phyloP scores from a whole-genome alignment of 2,329 filamentous ascomycete species.

The Bretziella fagacearum region DNA sequence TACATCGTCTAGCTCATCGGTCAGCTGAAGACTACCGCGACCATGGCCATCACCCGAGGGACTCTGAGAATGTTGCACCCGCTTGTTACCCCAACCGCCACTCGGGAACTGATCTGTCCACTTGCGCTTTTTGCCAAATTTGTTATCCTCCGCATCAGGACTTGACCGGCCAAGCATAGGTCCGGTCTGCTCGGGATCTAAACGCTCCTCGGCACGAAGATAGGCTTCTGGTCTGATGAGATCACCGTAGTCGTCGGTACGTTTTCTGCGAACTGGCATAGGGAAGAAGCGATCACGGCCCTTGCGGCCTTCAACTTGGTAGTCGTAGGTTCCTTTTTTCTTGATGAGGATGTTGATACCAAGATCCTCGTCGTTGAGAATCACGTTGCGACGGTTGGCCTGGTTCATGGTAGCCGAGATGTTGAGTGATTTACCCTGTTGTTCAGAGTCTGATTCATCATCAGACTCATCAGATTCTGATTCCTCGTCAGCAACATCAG shows the following conservation, averaged over 20 bases:
- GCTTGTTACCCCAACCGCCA: conserved; percentile 45
- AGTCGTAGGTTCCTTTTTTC: conserved; percentile 82
- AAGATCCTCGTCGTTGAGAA: conserved; percentile 73
- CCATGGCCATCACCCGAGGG: conserved; percentile 29
- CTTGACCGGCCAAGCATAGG: conserved; percentile 2
- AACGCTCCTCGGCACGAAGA: conserved; percentile 77
- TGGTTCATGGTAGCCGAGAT: conserved; percentile 74
- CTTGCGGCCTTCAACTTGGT: conserved; percentile 77
- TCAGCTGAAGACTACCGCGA: conserved; percentile 22
- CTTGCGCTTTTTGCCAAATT: conserved; percentile 76
- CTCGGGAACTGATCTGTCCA: conserved; percentile 43
- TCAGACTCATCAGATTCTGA: conserved; percentile 74
- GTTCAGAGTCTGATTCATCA: conserved; percentile 75
- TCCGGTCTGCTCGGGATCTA: conserved; percentile 38
- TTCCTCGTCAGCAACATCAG: conserved; percentile 64
- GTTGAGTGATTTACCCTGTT: conserved; percentile 83
- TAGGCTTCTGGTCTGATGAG: conserved; percentile 89
- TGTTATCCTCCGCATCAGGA: conserved; percentile 37
- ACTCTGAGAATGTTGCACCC: conserved; percentile 30
- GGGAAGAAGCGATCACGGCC: conserved; percentile 89
- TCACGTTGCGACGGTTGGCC: conserved; percentile 68
- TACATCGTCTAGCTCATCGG: conserved; percentile 41
- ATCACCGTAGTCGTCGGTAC: conserved; percentile 84
- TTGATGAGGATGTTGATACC: conserved; percentile 83
- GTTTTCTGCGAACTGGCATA: conserved; percentile 59